Evolutionary conservation across 2,329 filamentous ascomycete genomes (phyloP).

Genomic region (Aspergillus versicolor): DNA sequence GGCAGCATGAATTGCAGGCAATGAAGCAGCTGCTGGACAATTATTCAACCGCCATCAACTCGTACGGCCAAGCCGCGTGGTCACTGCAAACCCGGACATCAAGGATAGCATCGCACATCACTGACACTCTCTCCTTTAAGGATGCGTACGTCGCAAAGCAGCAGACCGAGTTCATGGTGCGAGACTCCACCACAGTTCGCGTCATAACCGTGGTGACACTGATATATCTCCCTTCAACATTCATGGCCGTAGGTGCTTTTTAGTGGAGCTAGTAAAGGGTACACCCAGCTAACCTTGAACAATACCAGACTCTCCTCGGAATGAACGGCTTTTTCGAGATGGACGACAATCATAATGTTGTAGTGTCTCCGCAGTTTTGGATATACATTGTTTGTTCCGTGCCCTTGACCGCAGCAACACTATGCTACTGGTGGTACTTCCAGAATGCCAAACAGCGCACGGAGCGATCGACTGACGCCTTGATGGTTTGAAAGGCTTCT

Average conservation of each 20-base stretch:
- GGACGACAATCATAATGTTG: slow-evolving; percentile 28
- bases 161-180: slow-evolving; percentile 24
- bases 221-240: slow-evolving; percentile 37
- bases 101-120: slow-evolving; percentile 20
- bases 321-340: slow-evolving; percentile 43
- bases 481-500: background rate
- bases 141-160: slow-evolving; percentile 18
- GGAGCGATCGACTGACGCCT: background rate
- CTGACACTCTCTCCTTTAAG: slow-evolving; percentile 24
- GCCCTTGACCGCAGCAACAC: slow-evolving; percentile 32
- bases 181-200: slow-evolving; percentile 26
- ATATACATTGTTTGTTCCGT: slow-evolving; percentile 36
- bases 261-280: too few species aligned
- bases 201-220: slow-evolving; percentile 31
- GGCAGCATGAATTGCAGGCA: slow-evolving; percentile 2
- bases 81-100: slow-evolving; percentile 20
- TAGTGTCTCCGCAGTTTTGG: slow-evolving; percentile 40
- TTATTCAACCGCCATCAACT: slow-evolving; percentile 13
- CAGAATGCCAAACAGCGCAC: slow-evolving; percentile 6
- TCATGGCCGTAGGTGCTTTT: slow-evolving; percentile 32
- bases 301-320: slow-evolving; percentile 38
- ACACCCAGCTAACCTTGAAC: background rate
- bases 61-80: slow-evolving; percentile 19
- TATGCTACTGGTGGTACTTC: slow-evolving; percentile 23
- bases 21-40: slow-evolving; percentile 20